A percentile compares a stretch with the other conserved stretches of the same genome.
Conservation (phyloP, 192 early-diverging fungal species). For the Bifiguratus adelaidae region DNA sequence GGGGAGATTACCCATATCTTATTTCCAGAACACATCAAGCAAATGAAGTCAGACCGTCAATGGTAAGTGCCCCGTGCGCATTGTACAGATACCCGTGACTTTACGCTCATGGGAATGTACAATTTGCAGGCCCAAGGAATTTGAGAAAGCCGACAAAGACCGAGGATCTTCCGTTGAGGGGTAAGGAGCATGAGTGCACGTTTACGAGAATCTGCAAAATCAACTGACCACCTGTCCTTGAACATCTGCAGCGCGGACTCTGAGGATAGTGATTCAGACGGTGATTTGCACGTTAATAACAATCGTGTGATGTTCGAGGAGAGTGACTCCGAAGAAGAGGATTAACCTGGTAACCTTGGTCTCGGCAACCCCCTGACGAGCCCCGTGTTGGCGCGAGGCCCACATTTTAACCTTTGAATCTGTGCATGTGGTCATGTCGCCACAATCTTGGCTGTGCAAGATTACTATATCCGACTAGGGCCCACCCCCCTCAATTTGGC, state of each 20-base stretch:
- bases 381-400: too few species aligned
- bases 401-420: too few species aligned
- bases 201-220: conserved; percentile 3
- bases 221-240: conserved; percentile 3
- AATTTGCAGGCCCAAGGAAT: background rate
- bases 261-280: conserved; percentile 24
- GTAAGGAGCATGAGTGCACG: conserved; percentile 14
- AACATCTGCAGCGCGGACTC: conserved; percentile 8
- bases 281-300: conserved; percentile 50
- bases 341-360: too few species aligned
- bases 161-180: background rate
- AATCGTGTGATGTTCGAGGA: too few species aligned
- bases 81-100: background rate
- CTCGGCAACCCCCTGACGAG: too few species aligned
- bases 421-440: too few species aligned
- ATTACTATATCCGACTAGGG: too few species aligned
- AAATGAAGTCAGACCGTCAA: conserved; percentile 43
- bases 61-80: conserved; percentile 43
- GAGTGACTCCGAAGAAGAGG: too few species aligned
- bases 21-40: conserved; percentile 62
- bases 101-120: background rate
- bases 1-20: conserved; percentile 71
- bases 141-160: background rate
- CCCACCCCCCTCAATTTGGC: too few species aligned
- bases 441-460: too few species aligned